phyloP scores from a whole-genome alignment of 768 basidiomycete species.

The Boletus huronensis region DNA sequence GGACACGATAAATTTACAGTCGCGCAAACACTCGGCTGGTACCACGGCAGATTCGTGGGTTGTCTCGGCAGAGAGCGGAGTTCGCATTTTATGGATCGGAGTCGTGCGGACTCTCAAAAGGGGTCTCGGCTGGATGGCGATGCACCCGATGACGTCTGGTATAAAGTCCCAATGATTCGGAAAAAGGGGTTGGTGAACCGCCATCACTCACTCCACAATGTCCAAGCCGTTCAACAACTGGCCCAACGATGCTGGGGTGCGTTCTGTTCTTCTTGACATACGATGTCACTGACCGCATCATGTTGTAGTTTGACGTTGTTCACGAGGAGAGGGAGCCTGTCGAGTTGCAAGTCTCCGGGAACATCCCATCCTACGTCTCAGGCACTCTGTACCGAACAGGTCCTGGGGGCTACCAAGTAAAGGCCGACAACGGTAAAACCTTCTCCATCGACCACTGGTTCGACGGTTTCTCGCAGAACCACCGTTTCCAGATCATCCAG shows the following conservation, averaged over 20 bases:
- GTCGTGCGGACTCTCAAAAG: too few relatives aligned
- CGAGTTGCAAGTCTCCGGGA: slow-evolving; percentile 27
- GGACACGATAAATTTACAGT: too few relatives aligned
- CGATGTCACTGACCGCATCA: background rate
- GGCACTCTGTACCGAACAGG: slow-evolving; percentile 40
- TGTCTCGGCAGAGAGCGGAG: too few relatives aligned
- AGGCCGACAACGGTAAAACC: slow-evolving; percentile 15
- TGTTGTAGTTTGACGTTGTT: slow-evolving; percentile 25
- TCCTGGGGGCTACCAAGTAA: slow-evolving; percentile 33
- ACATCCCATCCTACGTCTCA: slow-evolving; percentile 34
- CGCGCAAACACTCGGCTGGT: too few relatives aligned
- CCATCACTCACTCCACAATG: slow-evolving; percentile 4
- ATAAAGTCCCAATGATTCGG: too few relatives aligned
- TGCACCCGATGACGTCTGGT: too few relatives aligned
- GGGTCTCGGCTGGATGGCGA: too few relatives aligned
- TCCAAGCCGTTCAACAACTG: slow-evolving; percentile 28
- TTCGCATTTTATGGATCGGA: too few relatives aligned
- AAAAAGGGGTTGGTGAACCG: background rate
- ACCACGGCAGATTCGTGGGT: too few relatives aligned
- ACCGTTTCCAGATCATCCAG: slow-evolving; percentile 38
- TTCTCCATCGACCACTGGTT: slow-evolving; percentile 38
- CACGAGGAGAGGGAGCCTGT: slow-evolving; percentile 29
- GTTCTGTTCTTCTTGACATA: background rate
- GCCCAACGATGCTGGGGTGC: slow-evolving; percentile 30
- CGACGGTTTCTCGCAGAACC: slow-evolving; percentile 39